These are phyloP conservation scores for Boletellus sp. DNA, from an alignment of 1,284 basidiomycete genomes.

Conservation along the genomic window DNA sequence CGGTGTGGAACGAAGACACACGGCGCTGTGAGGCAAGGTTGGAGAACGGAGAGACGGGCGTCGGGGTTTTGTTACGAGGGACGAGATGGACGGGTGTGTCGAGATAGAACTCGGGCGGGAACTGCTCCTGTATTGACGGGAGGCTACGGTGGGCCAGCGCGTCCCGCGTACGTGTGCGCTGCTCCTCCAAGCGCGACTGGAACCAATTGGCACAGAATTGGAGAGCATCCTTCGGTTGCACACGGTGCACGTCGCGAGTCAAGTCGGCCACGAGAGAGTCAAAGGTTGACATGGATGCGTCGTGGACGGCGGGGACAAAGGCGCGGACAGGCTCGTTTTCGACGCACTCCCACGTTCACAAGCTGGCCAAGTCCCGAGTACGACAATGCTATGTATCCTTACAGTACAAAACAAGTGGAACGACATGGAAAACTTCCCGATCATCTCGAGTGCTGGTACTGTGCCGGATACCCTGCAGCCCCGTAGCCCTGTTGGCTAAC, in stretches of 20 bases:
- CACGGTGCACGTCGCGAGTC: constrained; percentile 80
- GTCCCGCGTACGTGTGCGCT: constrained; percentile 70
- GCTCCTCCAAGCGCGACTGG: constrained; percentile 80
- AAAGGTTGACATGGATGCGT: constrained; percentile 58
- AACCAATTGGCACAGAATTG: constrained; percentile 98
- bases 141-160: constrained; percentile 51
- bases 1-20: constrained; percentile 46
- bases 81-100: constrained; percentile 47
- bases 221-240: constrained; percentile 84
- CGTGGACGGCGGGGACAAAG: constrained; percentile 10
- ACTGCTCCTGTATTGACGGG: constrained; percentile 44
- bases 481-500: constrained; percentile 29
- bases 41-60: constrained; percentile 48
- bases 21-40: constrained; percentile 46
- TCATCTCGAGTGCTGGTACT: constrained; percentile 34
- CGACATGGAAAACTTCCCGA: background rate
- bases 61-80: constrained; percentile 30
- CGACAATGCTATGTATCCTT: background rate
- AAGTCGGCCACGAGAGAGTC: constrained; percentile 81
- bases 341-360: constrained; percentile 26
- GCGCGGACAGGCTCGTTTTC: background rate
- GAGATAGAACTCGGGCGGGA: constrained; percentile 57
- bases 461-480: constrained; percentile 26
- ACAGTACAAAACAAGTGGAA: constrained; percentile 12
- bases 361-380: background rate